Evolutionary conservation across 2,329 filamentous ascomycete species (phyloP).

Genomic region (Penicillium sclerotigenum): DNA sequence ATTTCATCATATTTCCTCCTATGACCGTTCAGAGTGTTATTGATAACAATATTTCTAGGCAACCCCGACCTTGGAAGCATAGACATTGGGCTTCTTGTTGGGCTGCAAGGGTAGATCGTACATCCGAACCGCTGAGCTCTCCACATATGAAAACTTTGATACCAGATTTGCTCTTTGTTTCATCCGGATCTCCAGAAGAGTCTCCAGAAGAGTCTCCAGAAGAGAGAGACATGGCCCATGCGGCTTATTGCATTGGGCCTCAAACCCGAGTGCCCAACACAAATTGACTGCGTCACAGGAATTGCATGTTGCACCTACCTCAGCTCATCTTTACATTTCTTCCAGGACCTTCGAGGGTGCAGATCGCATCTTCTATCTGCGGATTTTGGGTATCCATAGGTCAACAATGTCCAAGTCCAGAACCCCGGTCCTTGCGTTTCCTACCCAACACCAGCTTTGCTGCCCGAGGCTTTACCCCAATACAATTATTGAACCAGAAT

Average conservation of each 20-base stretch:
- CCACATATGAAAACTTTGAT: neutral
- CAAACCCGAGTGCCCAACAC: slow-evolving; percentile 17
- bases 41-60: neutral
- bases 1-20: slow-evolving; percentile 9
- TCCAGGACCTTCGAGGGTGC: slow-evolving; percentile 7
- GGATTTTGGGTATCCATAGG: slow-evolving; percentile 15
- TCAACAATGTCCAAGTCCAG: slow-evolving; percentile 13
- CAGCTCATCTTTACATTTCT: slow-evolving; percentile 13
- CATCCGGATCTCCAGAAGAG: neutral
- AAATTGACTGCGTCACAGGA: slow-evolving; percentile 12
- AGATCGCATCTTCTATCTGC: slow-evolving; percentile 14
- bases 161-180: neutral
- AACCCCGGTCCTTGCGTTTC: slow-evolving; percentile 11
- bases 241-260: slow-evolving; percentile 23
- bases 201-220: neutral
- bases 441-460: slow-evolving; percentile 22
- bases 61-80: neutral
- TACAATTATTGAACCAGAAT: slow-evolving; percentile 12
- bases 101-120: slow-evolving; percentile 16
- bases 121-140: neutral
- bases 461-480: slow-evolving; percentile 19
- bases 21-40: neutral
- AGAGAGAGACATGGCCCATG: slow-evolving; percentile 21
- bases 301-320: slow-evolving; percentile 14
- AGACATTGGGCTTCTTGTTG: slow-evolving; percentile 23